These are phyloP conservation scores for Dacryopinax primogenitus DNA, from an alignment of 768 basidiomycete species.

Conservation along the genomic window DNA sequence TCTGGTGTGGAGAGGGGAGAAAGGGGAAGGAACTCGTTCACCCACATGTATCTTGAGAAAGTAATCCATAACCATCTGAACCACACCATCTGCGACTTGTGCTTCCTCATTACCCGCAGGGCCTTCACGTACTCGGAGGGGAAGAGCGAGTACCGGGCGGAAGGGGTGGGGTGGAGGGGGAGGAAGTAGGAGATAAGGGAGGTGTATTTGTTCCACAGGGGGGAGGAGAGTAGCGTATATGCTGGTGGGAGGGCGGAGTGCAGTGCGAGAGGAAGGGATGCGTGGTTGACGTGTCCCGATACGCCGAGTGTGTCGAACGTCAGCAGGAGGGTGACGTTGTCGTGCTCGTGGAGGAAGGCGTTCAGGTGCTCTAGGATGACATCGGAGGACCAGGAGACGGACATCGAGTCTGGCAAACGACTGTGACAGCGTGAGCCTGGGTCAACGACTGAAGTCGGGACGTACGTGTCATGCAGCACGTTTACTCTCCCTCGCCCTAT, in stretches of 20 bases:
- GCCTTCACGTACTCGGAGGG: slow-evolving; percentile 28
- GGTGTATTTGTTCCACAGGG: slow-evolving; percentile 41
- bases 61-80: slow-evolving; percentile 74
- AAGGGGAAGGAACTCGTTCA: slow-evolving; percentile 54
- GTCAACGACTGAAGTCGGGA: slow-evolving; percentile 13
- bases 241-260: slow-evolving; percentile 21
- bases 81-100: slow-evolving; percentile 71
- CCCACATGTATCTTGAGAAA: slow-evolving; percentile 86
- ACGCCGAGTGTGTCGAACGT: slow-evolving; percentile 71
- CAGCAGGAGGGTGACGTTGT: slow-evolving; percentile 60
- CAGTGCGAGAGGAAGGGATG: slow-evolving; percentile 38
- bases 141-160: slow-evolving; percentile 7
- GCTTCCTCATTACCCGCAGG: slow-evolving; percentile 55
- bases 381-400: slow-evolving; percentile 46
- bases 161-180: slow-evolving; percentile 8
- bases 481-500: slow-evolving; percentile 42
- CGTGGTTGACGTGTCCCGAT: slow-evolving; percentile 81
- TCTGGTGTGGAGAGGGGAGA: neutral
- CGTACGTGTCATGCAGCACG: slow-evolving; percentile 62
- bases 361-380: slow-evolving; percentile 46
- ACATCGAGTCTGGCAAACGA: slow-evolving; percentile 63
- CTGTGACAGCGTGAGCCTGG: slow-evolving; percentile 25
- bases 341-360: slow-evolving; percentile 44
- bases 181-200: slow-evolving; percentile 20
- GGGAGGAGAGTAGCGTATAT: slow-evolving; percentile 49